Base-by-base conservation (phyloP, 108 stramenopile genomes). In the Nannochloropsis salina region DNA sequence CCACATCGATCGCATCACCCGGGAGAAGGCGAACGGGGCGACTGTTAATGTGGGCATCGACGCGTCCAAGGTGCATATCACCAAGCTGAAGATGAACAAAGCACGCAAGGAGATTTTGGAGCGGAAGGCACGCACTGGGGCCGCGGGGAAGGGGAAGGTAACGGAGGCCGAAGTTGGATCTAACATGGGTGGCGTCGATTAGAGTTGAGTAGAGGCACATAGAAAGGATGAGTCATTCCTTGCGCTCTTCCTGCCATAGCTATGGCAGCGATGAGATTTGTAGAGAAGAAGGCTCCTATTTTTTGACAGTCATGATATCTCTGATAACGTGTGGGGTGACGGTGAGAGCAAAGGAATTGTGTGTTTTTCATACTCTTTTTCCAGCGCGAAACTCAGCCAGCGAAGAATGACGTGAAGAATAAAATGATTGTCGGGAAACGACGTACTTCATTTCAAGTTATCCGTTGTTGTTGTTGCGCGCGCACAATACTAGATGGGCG, bases 21-120 rank as follows among this genome's bases (percentile, higher is more conserved):
- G 96, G 61, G 96, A 97, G 84, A 99, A 99, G 96, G 94, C 94
- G 80, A 97, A 97, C 90, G 89, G 96, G 80, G 93, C 95, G 82
- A 90, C 92, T 6, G 95, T 97, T 42, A 92, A 93, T 42, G 95
- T 98, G 42, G 97, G 97, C 80, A 96, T 99, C 83, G 95, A 95
- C 86, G 94, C 98, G 42, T 96, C 95, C 79, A 94, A 95, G 89
- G 89, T 98, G 80, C 92, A 93, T 83, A 99, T 99, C 90, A 99
- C 97, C 85, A 98, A 98, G 91, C 91, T 99, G 84, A 98, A 99
- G 93, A 92, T 98, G 93, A 96, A 99, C 93, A 98, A 98, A 95
- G 97, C 96, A 88, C 96, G 99, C 86, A 97, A 97, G 91, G 95
- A 94, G 42, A 92, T 94, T 82, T 92, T 99, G 51, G 97, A 97